Evolutionary conservation across 2,329 filamentous ascomycete genomes (phyloP).

Genomic region (Chaetomiaceae sp.): DNA sequence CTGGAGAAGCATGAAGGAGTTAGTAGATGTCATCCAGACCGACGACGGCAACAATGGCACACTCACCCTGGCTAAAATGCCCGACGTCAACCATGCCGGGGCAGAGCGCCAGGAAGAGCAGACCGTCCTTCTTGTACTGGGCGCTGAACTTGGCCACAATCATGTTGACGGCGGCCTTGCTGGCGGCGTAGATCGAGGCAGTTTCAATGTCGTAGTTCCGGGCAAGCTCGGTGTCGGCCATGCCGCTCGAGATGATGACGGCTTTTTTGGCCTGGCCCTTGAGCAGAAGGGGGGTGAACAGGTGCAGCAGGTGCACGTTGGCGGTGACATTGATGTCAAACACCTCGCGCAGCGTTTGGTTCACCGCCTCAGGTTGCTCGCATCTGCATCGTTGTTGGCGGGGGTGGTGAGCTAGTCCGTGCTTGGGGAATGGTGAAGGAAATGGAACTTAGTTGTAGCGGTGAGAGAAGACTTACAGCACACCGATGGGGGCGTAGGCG

Average conservation of each 20-base stretch:
- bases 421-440: too few relatives aligned
- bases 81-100: constrained; percentile 47
- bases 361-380: constrained; percentile 30
- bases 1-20: neutral
- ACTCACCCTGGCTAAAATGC: constrained; percentile 23
- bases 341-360: constrained; percentile 24
- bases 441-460: neutral
- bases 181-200: constrained; percentile 36
- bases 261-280: constrained; percentile 49
- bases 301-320: constrained; percentile 46
- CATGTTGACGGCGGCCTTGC: constrained; percentile 48
- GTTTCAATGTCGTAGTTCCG: constrained; percentile 31
- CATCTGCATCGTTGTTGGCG: constrained; percentile 7
- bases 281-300: constrained; percentile 46
- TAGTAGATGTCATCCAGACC: neutral
- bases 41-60: neutral
- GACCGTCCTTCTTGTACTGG: constrained; percentile 42
- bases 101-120: constrained; percentile 47
- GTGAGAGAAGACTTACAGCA: constrained; percentile 23
- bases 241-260: constrained; percentile 42
- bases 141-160: constrained; percentile 47
- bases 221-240: constrained; percentile 41
- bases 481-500: constrained; percentile 21
- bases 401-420: neutral
- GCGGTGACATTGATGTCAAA: constrained; percentile 45